Evolutionary conservation across 2,329 filamentous ascomycete species (phyloP).

Genomic region (Chrysosphaeria jannelii): DNA sequence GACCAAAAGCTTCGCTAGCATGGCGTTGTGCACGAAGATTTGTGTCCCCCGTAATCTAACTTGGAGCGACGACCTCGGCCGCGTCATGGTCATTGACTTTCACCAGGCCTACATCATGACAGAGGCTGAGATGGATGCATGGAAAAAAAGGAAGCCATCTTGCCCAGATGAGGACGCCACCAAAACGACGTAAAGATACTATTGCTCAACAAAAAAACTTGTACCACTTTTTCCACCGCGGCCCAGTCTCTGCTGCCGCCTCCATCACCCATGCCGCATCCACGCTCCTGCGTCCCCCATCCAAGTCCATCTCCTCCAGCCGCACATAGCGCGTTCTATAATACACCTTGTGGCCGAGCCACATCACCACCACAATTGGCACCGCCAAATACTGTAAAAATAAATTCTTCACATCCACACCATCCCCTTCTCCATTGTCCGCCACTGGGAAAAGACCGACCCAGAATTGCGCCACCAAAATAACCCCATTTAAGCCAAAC

Average conservation of each 20-base stretch:
- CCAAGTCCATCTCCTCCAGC: constrained; percentile 51
- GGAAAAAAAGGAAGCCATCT: no score
- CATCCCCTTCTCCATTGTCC: constrained; percentile 14
- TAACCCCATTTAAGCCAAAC: constrained; percentile 40
- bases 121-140: no score
- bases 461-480: constrained; percentile 71
- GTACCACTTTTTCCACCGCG: constrained; percentile 46
- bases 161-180: neutral
- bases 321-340: constrained; percentile 38
- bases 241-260: constrained; percentile 40
- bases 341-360: constrained; percentile 44
- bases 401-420: constrained; percentile 28
- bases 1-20: no score
- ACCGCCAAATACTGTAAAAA: constrained; percentile 44
- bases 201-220: constrained; percentile 34
- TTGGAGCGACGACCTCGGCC: no score
- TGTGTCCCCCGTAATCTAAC: no score
- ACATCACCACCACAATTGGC: constrained; percentile 37
- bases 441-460: constrained; percentile 49
- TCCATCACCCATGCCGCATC: constrained; percentile 57
- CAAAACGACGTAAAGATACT: neutral
- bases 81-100: no score
- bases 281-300: constrained; percentile 60
- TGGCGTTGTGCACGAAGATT: no score
- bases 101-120: no score